Evolutionary conservation across 345 rosid species (phyloP).

Genomic region (Bruguiera gymnorhiza): DNA sequence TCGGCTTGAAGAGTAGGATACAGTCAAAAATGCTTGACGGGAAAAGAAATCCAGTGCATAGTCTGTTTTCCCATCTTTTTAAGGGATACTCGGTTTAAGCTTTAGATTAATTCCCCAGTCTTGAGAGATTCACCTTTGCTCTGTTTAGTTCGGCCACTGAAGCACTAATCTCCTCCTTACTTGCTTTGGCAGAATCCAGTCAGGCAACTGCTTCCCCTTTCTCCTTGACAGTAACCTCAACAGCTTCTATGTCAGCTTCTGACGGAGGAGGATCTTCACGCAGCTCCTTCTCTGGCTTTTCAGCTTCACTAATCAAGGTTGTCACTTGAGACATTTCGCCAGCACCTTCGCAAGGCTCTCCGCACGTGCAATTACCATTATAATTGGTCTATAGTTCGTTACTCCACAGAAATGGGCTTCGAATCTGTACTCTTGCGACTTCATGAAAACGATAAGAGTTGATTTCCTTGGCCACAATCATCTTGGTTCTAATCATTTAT

Average conservation of each 20-base stretch:
- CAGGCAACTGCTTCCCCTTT: constrained; percentile 60
- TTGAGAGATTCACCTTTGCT: constrained; percentile 54
- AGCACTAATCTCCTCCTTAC: constrained; percentile 47
- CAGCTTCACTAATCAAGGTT: constrained; percentile 62
- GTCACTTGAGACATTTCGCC: constrained; percentile 99
- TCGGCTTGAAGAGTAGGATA: constrained; percentile 97
- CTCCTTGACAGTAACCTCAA: constrained; percentile 50
- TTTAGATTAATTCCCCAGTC: constrained; percentile 59
- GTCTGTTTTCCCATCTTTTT: constrained; percentile 73
- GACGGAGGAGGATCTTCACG: constrained; percentile 74
- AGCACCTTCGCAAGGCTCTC: constrained; percentile 68
- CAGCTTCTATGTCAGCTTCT: constrained; percentile 69
- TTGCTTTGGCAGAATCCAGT: constrained; percentile 60
- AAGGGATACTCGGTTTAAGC: constrained; percentile 75
- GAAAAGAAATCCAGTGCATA: constrained; percentile 67
- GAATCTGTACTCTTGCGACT: too few species aligned
- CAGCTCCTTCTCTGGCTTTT: constrained; percentile 68
- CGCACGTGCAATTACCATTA: too few species aligned
- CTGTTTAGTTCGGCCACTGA: constrained; percentile 50
- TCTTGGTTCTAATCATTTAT: too few species aligned
- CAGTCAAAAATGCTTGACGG: constrained; percentile 39
- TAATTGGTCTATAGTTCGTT: too few species aligned
- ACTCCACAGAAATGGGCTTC: too few species aligned
- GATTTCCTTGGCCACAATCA: too few species aligned
- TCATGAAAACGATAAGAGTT: too few species aligned